These are phyloP conservation scores for Coemansia furcata DNA, from an alignment of 192 early-diverging fungal species.

Conservation along the genomic window DNA sequence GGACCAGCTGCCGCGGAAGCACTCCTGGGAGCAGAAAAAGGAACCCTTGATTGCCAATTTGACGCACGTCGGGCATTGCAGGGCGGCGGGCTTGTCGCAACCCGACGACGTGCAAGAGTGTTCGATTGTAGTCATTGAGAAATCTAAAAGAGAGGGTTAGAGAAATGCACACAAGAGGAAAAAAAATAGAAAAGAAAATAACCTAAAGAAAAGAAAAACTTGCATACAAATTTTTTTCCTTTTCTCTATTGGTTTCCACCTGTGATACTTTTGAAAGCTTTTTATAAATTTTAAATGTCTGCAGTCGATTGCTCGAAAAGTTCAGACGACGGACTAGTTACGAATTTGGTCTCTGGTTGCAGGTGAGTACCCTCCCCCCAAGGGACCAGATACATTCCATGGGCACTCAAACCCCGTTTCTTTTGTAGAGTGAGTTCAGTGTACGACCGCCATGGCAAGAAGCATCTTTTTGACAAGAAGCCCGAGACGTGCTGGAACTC, in stretches of 20 bases:
- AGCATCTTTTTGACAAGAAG: slow-evolving; percentile 73
- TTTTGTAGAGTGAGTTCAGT: slow-evolving; percentile 79
- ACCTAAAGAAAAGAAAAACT: background rate
- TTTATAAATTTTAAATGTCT: too few relatives aligned
- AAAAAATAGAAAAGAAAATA: slow-evolving; percentile 1
- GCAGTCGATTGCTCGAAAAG: background rate
- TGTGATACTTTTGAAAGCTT: too few relatives aligned
- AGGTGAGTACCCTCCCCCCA: slow-evolving; percentile 10
- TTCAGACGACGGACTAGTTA: slow-evolving; percentile 10
- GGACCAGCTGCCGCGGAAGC: slow-evolving; percentile 71
- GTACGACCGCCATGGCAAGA: slow-evolving; percentile 82
- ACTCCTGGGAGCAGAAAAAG: slow-evolving; percentile 78
- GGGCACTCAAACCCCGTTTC: background rate
- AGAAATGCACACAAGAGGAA: slow-evolving; percentile 1
- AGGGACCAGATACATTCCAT: too few relatives aligned
- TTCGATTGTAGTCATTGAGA: slow-evolving; percentile 12
- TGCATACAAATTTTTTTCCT: background rate
- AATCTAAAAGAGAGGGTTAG: background rate
- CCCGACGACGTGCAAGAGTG: slow-evolving; percentile 49
- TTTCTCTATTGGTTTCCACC: background rate
- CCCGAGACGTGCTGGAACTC: slow-evolving; percentile 95
- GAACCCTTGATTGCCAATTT: slow-evolving; percentile 65
- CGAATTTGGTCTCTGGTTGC: slow-evolving; percentile 15
- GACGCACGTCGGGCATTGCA: slow-evolving; percentile 82
- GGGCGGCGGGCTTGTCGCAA: slow-evolving; percentile 64